Conservation (phyloP, 2,329 filamentous ascomycete species). For the Knoxdaviesia proteae region DNA sequence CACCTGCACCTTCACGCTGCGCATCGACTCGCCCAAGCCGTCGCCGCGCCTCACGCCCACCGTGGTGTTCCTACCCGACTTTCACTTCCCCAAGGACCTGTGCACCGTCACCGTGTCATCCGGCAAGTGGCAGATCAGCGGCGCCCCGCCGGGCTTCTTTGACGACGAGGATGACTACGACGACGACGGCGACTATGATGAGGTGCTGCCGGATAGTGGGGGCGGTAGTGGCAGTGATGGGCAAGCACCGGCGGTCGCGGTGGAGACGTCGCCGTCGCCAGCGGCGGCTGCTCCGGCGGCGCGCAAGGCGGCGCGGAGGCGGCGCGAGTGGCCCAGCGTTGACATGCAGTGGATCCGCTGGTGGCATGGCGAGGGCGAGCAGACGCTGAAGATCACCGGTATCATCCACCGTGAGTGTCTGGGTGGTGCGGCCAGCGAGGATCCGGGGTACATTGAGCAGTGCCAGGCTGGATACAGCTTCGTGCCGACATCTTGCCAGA, state of each 20-base stretch:
- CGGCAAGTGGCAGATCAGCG: constrained; percentile 73
- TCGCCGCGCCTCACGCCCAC: constrained; percentile 49
- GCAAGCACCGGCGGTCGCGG: no score
- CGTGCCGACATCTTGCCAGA: constrained; percentile 22
- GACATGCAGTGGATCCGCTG: constrained; percentile 51
- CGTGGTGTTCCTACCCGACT: constrained; percentile 70
- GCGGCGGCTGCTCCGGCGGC: background rate
- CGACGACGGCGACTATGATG: constrained; percentile 26
- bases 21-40: constrained; percentile 35
- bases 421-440: constrained; percentile 36
- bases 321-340: background rate
- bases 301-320: background rate
- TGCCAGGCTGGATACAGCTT: constrained; percentile 28
- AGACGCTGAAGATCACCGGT: constrained; percentile 58
- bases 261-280: no score
- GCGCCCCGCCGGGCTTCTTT: no score
- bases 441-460: constrained; percentile 60
- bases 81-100: constrained; percentile 65
- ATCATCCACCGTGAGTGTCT: constrained; percentile 34
- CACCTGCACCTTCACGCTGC: constrained; percentile 56
- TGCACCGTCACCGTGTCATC: constrained; percentile 57
- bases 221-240: no score
- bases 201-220: background rate
- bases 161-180: constrained; percentile 9
- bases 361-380: constrained; percentile 82